Base-by-base conservation (phyloP, 352 stramenopile genomes). In the Pythium folliculosum region DNA sequence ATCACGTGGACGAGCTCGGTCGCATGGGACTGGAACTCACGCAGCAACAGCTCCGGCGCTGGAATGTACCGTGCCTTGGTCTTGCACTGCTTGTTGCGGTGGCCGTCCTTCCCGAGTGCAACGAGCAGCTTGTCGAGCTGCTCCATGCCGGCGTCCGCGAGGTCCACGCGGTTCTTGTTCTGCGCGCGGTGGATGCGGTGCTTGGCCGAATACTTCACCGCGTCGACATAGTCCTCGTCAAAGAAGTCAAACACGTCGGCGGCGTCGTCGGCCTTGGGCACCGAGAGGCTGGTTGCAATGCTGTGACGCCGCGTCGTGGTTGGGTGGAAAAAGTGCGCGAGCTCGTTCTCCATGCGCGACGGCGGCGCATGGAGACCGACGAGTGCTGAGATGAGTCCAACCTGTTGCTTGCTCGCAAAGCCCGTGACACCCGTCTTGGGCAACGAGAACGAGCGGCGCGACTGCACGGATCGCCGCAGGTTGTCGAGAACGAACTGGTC, bases 51-150 rank as follows among this genome's bases (percentile, higher is more conserved):
- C 63, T 93, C 84, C 19, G 82, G 84, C 0, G 82, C 84, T 16
- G 84, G 78, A 9, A 93, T 80, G 65, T 93, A 90, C 69, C 89
- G 90, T 50, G 80, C 81, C 63, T 86, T 78, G 43, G 75, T 91
- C 56, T 89, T 88, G 51, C 79, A 76, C 60, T 87, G 89, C 44
- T 68, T 55, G 64, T 91, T 92, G 30, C 76, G 84, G 71, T 91
- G 84, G 23, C 84, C 82, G 8, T 81, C 82, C 50, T 79, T 82
- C 16, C 84, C 82, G 16, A 90, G 78, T 19, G 86, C 80, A 45
- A 81, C 71, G 13, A 93, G 78, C 12, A 91, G 65, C 53, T 89
- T 89, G 61, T 90, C 84, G 27, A 93, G 61, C 58, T 93, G 84
- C 32, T 77, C 80, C 80, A 90, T 85, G 10, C 84, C 81, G 8